Evolutionary conservation across 2,329 filamentous ascomycete species (phyloP), one percentile per base, ranked within the genome.

Genomic region (Calonectria henricotiae): DNA sequence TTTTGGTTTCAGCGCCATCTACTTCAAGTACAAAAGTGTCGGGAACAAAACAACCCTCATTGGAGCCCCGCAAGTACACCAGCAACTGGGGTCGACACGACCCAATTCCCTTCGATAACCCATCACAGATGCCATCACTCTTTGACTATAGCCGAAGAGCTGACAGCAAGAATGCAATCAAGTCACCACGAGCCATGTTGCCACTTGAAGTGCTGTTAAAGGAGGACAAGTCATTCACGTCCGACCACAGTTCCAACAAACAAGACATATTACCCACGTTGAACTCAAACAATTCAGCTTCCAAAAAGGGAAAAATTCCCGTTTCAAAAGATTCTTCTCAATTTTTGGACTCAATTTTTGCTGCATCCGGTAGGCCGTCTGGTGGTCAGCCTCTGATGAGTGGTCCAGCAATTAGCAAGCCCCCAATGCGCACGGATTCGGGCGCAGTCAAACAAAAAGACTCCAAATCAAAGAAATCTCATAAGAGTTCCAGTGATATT

Each of bases 1-100:
- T 11, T 23, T 15, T 49, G 20, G 3, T 2, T 20, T 11, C 15
- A 60, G 17, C 35, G 6, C 7, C 35, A 7, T 23, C 20, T 41
- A 2, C 20, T 39, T 20, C 15, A 2, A 5, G 7, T 23, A 5
- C 44, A n/a, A 20, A 4, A 3, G 41, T 2, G 4, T n/a, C 13
- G 3, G 17, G 13, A 17, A 6, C 9, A 5, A 32, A n/a, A 47
- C n/a, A 47, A 3, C 12, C 23, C 4, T 11, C 20, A 6, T n/a
- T 41, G 32, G 17, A 11, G 4, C 30, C 47, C 15, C 25, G 25
- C 17, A 11, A 15, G 25, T 23, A 67, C 32, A 67, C 65, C 1
- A 68, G 27, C 35, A 49, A 47, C 12, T 68, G 66, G 66, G 55
- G 60, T 15, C 66, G 60, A 12, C 49, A 55, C n/a, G 30, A 58